phyloP scores from a whole-genome alignment of 495 filamentous ascomycete genomes.

The Penicillium alfredii region DNA sequence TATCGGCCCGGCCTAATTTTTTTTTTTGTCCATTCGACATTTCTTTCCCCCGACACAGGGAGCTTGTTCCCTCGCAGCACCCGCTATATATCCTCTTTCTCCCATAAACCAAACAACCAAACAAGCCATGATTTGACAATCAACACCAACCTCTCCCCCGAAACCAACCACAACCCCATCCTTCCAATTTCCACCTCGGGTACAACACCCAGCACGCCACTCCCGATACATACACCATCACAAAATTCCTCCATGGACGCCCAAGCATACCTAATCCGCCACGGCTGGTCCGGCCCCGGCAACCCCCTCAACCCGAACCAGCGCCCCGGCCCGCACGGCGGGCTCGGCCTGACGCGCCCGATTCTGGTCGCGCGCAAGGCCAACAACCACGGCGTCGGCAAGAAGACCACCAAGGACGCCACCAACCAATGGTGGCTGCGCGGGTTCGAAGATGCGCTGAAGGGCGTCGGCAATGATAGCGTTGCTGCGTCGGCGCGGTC shows the following conservation, averaged over 20 bases:
- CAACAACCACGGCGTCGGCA: constrained; percentile 65
- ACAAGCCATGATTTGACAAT: too few relatives aligned
- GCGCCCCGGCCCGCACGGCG: constrained; percentile 53
- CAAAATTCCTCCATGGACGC: constrained; percentile 54
- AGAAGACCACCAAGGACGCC: constrained; percentile 53
- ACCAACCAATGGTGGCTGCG: constrained; percentile 77
- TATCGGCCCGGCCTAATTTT: too few relatives aligned
- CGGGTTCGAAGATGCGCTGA: constrained; percentile 72
- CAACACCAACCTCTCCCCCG: too few relatives aligned
- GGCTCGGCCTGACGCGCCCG: constrained; percentile 60
- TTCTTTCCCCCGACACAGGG: too few relatives aligned
- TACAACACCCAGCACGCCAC: too few relatives aligned
- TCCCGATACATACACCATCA: too few relatives aligned
- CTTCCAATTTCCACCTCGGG: too few relatives aligned
- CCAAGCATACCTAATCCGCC: constrained; percentile 62
- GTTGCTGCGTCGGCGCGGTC: constrained; percentile 11
- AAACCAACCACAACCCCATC: too few relatives aligned
- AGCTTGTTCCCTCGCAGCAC: too few relatives aligned
- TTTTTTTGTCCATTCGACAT: too few relatives aligned
- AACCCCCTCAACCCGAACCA: constrained; percentile 64
- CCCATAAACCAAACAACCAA: too few relatives aligned
- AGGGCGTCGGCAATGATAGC: constrained; percentile 53
- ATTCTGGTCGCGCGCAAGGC: constrained; percentile 62
- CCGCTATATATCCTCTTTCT: too few relatives aligned
- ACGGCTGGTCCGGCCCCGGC: constrained; percentile 74